Evolutionary conservation across 768 basidiomycete species (phyloP).

Genomic region (Psilocybe tampanensis): DNA sequence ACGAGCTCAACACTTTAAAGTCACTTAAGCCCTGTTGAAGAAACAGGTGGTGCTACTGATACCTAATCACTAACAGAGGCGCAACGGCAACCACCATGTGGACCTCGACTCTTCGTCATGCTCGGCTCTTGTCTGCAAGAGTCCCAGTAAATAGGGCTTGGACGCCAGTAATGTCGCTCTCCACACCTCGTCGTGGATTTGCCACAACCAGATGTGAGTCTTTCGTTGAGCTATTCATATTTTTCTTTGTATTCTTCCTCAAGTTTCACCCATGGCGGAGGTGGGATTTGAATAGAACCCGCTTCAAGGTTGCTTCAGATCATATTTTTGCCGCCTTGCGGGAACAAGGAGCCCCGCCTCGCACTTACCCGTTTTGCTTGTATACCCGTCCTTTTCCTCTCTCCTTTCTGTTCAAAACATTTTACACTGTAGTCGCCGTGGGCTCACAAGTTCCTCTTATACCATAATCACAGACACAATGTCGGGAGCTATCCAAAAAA

Average conservation of each 20-base stretch:
- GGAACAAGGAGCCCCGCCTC: constrained; percentile 3
- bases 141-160: constrained; percentile 15
- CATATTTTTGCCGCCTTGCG: constrained; percentile 4
- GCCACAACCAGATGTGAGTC: constrained; percentile 19
- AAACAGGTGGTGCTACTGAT: background rate
- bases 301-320: background rate
- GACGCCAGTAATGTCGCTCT: constrained; percentile 6
- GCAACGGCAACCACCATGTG: constrained; percentile 13
- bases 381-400: background rate
- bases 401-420: background rate
- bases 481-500: constrained; percentile 51
- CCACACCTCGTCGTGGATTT: constrained; percentile 14
- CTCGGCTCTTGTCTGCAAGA: constrained; percentile 18
- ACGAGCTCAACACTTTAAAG: constrained; percentile 5
- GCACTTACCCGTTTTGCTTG: constrained; percentile 1
- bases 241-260: background rate
- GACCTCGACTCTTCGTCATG: constrained; percentile 14
- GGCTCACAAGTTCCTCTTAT: constrained; percentile 2
- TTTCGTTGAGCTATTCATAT: background rate
- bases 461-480: constrained; percentile 19
- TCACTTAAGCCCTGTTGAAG: background rate
- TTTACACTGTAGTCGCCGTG: background rate
- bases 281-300: background rate
- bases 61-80: background rate
- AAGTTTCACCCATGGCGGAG: background rate